Base-by-base conservation (phyloP, 2,329 filamentous ascomycete genomes). In the Calonectria montana region DNA sequence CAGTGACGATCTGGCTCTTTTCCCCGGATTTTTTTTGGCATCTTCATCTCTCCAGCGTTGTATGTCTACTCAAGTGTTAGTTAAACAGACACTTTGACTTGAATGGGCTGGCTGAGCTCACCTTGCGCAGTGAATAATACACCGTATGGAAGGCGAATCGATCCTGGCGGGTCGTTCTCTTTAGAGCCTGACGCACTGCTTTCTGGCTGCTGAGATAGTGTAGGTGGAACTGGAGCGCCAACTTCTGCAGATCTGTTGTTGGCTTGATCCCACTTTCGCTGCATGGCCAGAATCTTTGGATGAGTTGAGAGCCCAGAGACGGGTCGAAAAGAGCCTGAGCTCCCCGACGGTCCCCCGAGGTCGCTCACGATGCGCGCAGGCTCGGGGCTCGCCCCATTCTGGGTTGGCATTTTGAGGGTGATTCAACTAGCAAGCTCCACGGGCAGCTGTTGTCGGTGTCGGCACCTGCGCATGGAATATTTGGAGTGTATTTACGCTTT, bases 211-310 rank as follows among this genome's bases (percentile, higher is more conserved):
- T 4, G 13, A 18, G 39, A 18, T 57, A 13, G 25, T 8, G 27
- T 18, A 7, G 41, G 12, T 16, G 8, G 27, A 9, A 6, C 5
- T 31, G 41, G 10, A 21, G 35, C 21, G 37, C 27, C 48, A 23
- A n/a, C 12, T 6, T 23, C 57, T 27, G 37, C 3, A 1, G 23
- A 41, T 41, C 57, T 29, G 37, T 7, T 12, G 13, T 16, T 31
- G 25, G 18, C 39, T 9, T 55, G 66, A 21, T 43, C 79, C 83
- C 83, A 84, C 16, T 78, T 66, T 37, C 72, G 73, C 67, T 83
- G 82, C 21, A 80, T 69, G 4, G 76, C 78, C 59, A 76, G 23
- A 5, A 84, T 82, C 29, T 71, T 78, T 31, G 77, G 69, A 31
- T 73, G 70, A 7, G 53, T 59, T 1, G 76, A 65, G 64, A 80